Conservation (phyloP, 2,329 filamentous ascomycete species). For the Basipetospora chlamydospora region DNA sequence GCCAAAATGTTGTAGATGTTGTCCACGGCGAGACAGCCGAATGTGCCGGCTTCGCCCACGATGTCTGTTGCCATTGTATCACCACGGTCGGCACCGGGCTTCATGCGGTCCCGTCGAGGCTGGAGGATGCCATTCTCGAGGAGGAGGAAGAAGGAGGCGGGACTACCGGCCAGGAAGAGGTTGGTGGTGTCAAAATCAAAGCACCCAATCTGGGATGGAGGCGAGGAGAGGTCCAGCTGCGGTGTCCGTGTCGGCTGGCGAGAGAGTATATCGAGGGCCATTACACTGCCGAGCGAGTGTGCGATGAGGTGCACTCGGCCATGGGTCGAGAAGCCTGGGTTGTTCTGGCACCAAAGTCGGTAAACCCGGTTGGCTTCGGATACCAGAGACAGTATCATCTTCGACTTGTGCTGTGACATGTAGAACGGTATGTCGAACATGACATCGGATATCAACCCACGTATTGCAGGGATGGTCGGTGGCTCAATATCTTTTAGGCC, state of each 20-base stretch:
- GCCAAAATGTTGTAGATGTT: conserved; percentile 90
- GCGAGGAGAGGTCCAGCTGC: conserved; percentile 24
- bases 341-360: conserved; percentile 85
- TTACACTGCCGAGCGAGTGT: conserved; percentile 86
- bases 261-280: conserved; percentile 84
- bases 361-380: conserved; percentile 93
- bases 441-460: conserved; percentile 87
- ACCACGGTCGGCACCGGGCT: conserved; percentile 55
- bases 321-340: conserved; percentile 65
- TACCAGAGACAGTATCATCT: conserved; percentile 83
- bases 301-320: conserved; percentile 86
- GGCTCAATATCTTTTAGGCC: conserved; percentile 81
- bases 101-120: conserved; percentile 61
- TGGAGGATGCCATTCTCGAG: conserved; percentile 60
- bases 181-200: conserved; percentile 91
- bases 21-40: conserved; percentile 85
- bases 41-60: conserved; percentile 63
- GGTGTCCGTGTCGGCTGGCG: conserved; percentile 67
- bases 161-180: conserved; percentile 79
- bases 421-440: conserved; percentile 99
- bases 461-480: conserved; percentile 77
- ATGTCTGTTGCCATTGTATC: conserved; percentile 44
- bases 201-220: conserved; percentile 33
- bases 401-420: conserved; percentile 87
- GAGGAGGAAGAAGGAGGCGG: conserved; percentile 82